Percentiles rank a stretch among this genome's conserved stretches.
phyloP scores from a whole-genome alignment of 2,329 filamentous ascomycete species.

The Thelonectria olida region DNA sequence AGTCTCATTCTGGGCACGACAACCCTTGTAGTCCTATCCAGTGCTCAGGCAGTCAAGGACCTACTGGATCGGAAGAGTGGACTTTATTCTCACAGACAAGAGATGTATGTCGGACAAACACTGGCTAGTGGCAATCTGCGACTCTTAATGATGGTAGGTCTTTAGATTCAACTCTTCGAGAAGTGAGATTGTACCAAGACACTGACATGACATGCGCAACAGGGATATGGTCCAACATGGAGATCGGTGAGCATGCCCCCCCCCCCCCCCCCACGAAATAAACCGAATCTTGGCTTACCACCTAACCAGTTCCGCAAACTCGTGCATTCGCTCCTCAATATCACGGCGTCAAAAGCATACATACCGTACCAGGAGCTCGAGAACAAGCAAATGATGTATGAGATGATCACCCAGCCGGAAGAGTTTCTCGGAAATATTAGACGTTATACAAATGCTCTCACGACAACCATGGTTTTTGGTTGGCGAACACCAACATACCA shows the following conservation, averaged over 20 bases:
- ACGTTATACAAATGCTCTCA: constrained; percentile 59
- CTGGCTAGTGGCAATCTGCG: constrained; percentile 13
- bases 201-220: neutral
- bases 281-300: neutral
- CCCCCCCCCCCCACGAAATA: constrained; percentile 47
- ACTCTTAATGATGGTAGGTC: neutral
- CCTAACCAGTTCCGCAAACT: neutral
- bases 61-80: constrained; percentile 6
- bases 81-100: constrained; percentile 7
- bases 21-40: constrained; percentile 11
- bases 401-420: constrained; percentile 47
- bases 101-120: constrained; percentile 17
- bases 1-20: constrained; percentile 17
- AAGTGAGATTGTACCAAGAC: neutral
- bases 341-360: constrained; percentile 51
- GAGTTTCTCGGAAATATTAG: constrained; percentile 55
- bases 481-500: constrained; percentile 53
- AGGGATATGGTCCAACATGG: constrained; percentile 20
- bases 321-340: constrained; percentile 44
- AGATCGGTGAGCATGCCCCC: constrained; percentile 39
- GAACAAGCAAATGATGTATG: constrained; percentile 56
- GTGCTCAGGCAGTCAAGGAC: constrained; percentile 4
- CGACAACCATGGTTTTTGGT: constrained; percentile 61
- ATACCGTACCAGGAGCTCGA: constrained; percentile 50
- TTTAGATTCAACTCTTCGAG: neutral